These are phyloP conservation scores for Saccharomyces hybrid DNA, from an alignment of 1,139 yeast species.

Conservation along the genomic window DNA sequence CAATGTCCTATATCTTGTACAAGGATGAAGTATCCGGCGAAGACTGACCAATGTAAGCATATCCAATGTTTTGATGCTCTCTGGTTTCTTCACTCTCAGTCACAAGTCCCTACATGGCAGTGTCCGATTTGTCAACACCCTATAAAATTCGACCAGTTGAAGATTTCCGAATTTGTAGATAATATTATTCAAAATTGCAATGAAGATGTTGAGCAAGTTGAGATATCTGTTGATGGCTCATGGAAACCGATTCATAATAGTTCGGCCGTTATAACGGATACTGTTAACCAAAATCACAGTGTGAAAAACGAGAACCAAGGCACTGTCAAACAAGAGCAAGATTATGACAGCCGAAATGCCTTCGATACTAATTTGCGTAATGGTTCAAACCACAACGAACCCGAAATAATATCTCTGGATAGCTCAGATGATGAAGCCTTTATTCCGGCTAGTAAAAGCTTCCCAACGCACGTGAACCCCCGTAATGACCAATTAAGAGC, in stretches of 20 bases:
- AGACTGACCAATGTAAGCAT: slow-evolving; percentile 49
- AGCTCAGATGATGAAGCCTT: slow-evolving; percentile 16
- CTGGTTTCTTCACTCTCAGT: slow-evolving; percentile 48
- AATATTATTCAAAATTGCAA: slow-evolving; percentile 40
- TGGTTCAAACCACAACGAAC: slow-evolving; percentile 7
- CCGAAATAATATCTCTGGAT: slow-evolving; percentile 22
- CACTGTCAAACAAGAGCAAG: slow-evolving; percentile 10
- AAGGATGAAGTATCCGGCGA: slow-evolving; percentile 48
- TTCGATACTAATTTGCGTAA: neutral
- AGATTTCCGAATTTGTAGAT: slow-evolving; percentile 47
- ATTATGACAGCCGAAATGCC: neutral
- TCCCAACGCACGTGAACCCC: neutral
- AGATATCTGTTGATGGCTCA: slow-evolving; percentile 45
- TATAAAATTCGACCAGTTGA: slow-evolving; percentile 31
- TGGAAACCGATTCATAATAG: slow-evolving; percentile 38
- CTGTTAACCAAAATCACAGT: neutral
- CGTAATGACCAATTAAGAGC: neutral
- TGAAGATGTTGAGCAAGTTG: slow-evolving; percentile 44
- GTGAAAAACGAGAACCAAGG: slow-evolving; percentile 7
- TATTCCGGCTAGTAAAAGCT: neutral
- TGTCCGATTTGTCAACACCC: slow-evolving; percentile 53
- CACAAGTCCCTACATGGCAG: slow-evolving; percentile 51
- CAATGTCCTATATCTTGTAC: slow-evolving; percentile 55
- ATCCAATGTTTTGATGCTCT: slow-evolving; percentile 58
- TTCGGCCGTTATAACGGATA: slow-evolving; percentile 8